Conservation (phyloP, 2,329 filamentous ascomycete genomes). For the Fusarium sp. region DNA sequence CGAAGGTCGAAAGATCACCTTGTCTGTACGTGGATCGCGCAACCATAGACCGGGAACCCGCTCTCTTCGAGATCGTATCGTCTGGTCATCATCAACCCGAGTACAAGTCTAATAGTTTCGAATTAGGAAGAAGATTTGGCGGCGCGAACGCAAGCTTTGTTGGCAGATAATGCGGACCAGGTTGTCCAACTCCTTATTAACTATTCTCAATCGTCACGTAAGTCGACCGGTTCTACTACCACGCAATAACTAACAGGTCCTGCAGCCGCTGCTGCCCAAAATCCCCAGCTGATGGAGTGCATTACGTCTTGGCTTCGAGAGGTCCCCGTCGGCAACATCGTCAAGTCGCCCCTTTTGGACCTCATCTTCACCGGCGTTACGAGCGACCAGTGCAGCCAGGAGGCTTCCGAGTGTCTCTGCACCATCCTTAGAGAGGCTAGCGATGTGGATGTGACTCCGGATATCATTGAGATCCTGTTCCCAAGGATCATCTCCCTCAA, state of each 20-base stretch:
- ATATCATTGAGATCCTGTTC: slow-evolving; percentile 81
- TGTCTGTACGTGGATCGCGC: slow-evolving; percentile 88
- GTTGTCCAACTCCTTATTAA: slow-evolving; percentile 87
- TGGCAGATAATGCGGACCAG: slow-evolving; percentile 88
- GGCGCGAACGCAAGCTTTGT: slow-evolving; percentile 82
- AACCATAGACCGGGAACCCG: slow-evolving; percentile 54
- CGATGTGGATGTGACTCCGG: slow-evolving; percentile 89
- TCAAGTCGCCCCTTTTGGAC: slow-evolving; percentile 83
- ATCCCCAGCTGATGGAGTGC: slow-evolving; percentile 91
- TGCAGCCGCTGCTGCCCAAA: slow-evolving; percentile 76
- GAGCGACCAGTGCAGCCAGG: slow-evolving; percentile 79
- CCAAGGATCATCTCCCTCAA: slow-evolving; percentile 79
- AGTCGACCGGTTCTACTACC: slow-evolving; percentile 43
- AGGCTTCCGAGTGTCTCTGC: slow-evolving; percentile 91
- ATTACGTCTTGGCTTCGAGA: slow-evolving; percentile 97
- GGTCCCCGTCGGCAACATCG: slow-evolving; percentile 81
- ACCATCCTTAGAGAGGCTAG: slow-evolving; percentile 89
- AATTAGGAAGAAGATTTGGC: slow-evolving; percentile 93
- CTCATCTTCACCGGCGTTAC: slow-evolving; percentile 80
- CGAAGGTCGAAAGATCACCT: slow-evolving; percentile 98
- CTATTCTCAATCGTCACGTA: slow-evolving; percentile 92
- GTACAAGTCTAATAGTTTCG: slow-evolving; percentile 52
- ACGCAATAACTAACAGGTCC: slow-evolving; percentile 29
- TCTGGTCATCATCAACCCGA: slow-evolving; percentile 49
- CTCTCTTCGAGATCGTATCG: slow-evolving; percentile 47